Evolutionary conservation across 257 asterid genomes (phyloP).

Genomic region (Solanum piurae): DNA sequence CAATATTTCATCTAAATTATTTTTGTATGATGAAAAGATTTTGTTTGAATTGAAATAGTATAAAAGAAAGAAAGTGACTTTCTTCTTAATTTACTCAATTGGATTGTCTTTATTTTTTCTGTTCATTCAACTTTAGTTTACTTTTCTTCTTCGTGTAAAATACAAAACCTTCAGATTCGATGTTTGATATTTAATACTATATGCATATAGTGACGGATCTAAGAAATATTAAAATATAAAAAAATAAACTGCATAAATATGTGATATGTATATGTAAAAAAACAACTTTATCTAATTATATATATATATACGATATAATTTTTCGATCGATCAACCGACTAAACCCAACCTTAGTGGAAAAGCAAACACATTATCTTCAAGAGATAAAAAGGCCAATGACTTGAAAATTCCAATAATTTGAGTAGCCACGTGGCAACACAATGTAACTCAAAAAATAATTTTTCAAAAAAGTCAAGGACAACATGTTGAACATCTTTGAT

Average conservation of each 20-base stretch:
- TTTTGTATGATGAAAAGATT: not conserved
- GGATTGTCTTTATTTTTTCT: not conserved
- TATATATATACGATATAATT: too few species aligned
- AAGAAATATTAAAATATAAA: too few species aligned
- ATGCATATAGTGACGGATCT: accelerated
- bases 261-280: too few species aligned
- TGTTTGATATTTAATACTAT: not conserved
- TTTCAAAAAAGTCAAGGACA: not conserved
- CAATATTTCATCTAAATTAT: not conserved
- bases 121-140: not conserved
- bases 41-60: not conserved
- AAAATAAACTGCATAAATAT: too few species aligned
- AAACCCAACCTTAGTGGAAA: not conserved
- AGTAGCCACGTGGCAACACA: not conserved
- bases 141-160: not conserved
- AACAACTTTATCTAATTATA: too few species aligned
- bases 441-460: not conserved
- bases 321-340: too few species aligned
- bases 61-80: not conserved
- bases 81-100: not conserved
- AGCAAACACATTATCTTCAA: not conserved
- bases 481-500: not conserved
- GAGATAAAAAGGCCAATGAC: not conserved
- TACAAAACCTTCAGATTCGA: not conserved
- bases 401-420: not conserved